Percentiles rank a stretch among this genome's conserved stretches.
Evolutionary conservation across 2,329 filamentous ascomycete species (phyloP).

Genomic region (Blastomyces silverae): DNA sequence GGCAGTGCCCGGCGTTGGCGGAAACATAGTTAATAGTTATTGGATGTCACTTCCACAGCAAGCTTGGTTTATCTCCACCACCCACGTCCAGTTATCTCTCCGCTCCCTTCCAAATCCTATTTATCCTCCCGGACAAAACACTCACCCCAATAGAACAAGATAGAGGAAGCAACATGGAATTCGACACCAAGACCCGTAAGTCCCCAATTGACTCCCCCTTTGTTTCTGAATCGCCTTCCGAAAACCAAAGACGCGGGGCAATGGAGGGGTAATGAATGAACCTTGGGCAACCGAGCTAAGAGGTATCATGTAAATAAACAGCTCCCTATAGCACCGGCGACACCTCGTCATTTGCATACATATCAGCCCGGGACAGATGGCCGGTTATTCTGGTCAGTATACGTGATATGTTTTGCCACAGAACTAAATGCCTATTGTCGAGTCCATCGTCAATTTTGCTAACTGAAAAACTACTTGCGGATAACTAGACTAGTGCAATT

Average conservation of each 20-base stretch:
- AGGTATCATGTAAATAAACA: slow-evolving; percentile 32
- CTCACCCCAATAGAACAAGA: slow-evolving; percentile 2
- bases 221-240: not conserved
- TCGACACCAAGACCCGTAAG: slow-evolving; percentile 67
- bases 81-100: not conserved
- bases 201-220: slow-evolving; percentile 13
- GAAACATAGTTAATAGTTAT: too few species aligned
- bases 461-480: not conserved
- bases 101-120: not conserved
- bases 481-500: slow-evolving; percentile 70
- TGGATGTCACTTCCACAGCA: too few species aligned
- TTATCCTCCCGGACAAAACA: not conserved
- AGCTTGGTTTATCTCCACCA: too few species aligned
- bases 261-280: slow-evolving; percentile 11
- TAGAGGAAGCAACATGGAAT: slow-evolving; percentile 53
- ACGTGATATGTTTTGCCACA: not conserved
- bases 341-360: slow-evolving; percentile 75
- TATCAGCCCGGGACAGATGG: slow-evolving; percentile 82
- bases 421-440: not conserved
- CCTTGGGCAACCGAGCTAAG: slow-evolving; percentile 20
- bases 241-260: not conserved
- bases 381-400: slow-evolving; percentile 74
- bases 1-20: too few species aligned
- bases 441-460: slow-evolving; percentile 22
- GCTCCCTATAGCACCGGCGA: slow-evolving; percentile 74